Base-by-base conservation (phyloP, 495 filamentous ascomycete genomes). In the Trichoderma erinaceum region DNA sequence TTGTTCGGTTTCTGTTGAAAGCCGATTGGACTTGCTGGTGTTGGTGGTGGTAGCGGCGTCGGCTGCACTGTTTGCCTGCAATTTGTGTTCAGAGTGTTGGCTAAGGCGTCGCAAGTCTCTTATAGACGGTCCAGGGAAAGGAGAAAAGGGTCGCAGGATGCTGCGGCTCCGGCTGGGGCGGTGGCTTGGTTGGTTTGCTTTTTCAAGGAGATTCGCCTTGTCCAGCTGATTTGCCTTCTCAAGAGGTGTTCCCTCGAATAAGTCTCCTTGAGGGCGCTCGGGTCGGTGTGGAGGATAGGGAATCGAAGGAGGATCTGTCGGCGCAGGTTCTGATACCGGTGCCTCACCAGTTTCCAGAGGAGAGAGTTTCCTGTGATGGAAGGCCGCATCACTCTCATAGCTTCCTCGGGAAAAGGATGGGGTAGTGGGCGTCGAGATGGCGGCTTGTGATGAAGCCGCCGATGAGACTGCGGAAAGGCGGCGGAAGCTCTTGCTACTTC, bases 381-480 rank as follows among this genome's bases (percentile, higher is more conserved):
- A 61, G 16, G 56, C 56, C 6, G 25, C 56, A 32, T 61, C 56
- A 7, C 56, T 61, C 56, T 61, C 56, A 32, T 61, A 61, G 56
- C 56, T 61, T 13, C 56, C 56, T 15, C 56, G 56, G 27, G 56
- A 61, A 15, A 29, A 32, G 56, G 56, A 61, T 61, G 56, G 23
- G 23, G 56, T 61, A 5, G 56, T 27, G 10, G 56, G 56, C 7
- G 56, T 61, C 27, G 56, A 27, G 13, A 32, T 13, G 11, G 56
- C 56, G 25, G 56, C 23, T 5, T 27, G 23, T 29, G 56, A 61
- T 32, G 56, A 27, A 25, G 56, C 27, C 8, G 56, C 27, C 13
- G 56, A 61, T 32, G 56, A 61, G 56, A 61, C 56, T 61, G 56
- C 56, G 10, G 56, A 61, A 2, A 61, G 56, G 25, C 56, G 56